Conservation (phyloP, 768 basidiomycete genomes). For the Mycena indigotica region DNA sequence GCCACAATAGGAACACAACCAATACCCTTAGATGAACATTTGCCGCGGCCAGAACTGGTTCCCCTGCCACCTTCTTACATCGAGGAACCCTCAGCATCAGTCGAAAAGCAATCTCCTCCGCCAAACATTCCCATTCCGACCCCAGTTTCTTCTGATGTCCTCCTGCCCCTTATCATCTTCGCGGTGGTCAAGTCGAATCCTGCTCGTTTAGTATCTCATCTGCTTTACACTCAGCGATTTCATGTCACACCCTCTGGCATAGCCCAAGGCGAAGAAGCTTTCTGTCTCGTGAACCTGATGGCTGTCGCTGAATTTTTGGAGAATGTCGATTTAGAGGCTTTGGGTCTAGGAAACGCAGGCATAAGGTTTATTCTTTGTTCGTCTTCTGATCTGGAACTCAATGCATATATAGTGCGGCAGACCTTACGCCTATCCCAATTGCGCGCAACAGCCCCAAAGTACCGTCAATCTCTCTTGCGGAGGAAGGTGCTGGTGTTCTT, state of each 20-base stretch:
- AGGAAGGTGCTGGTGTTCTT: constrained; percentile 56
- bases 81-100: background rate
- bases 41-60: constrained; percentile 10
- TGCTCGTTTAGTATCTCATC: constrained; percentile 69
- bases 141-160: constrained; percentile 71
- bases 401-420: constrained; percentile 57
- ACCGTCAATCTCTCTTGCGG: constrained; percentile 41
- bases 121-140: constrained; percentile 20
- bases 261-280: constrained; percentile 82
- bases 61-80: constrained; percentile 18
- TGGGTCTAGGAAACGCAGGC: constrained; percentile 63
- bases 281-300: constrained; percentile 91
- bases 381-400: constrained; percentile 2
- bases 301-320: constrained; percentile 96
- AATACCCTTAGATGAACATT: background rate
- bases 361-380: constrained; percentile 48
- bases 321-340: constrained; percentile 80
- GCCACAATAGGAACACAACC: background rate
- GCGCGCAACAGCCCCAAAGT: constrained; percentile 53
- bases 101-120: constrained; percentile 14
- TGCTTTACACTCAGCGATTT: constrained; percentile 67
- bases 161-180: constrained; percentile 92
- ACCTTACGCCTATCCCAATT: constrained; percentile 80
- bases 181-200: constrained; percentile 94
- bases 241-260: constrained; percentile 29